Percentiles rank a stretch among this genome's conserved stretches.
Evolutionary conservation across 2,329 filamentous ascomycete genomes (phyloP).

Genomic region (Stenocarpella maydis): DNA sequence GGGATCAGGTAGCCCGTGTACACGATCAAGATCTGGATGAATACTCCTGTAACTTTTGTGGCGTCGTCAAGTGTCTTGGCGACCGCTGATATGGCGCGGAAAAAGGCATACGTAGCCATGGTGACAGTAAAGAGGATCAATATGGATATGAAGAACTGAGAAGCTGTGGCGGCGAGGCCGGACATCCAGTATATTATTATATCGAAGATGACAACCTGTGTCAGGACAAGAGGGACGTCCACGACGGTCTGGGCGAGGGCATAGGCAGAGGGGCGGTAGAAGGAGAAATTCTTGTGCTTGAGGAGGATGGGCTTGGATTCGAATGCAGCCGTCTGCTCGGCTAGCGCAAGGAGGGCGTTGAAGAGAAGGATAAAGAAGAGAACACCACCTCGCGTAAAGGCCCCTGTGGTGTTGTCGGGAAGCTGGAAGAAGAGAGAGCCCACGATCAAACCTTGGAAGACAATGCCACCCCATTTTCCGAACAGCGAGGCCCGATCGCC

Average conservation of each 20-base stretch:
- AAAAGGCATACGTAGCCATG: slow-evolving; percentile 49
- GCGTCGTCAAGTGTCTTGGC: slow-evolving; percentile 66
- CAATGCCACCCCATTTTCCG: slow-evolving; percentile 50
- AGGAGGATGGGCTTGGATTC: slow-evolving; percentile 64
- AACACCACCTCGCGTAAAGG: slow-evolving; percentile 71
- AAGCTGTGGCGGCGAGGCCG: slow-evolving; percentile 59
- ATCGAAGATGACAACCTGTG: slow-evolving; percentile 66
- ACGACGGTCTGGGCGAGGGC: slow-evolving; percentile 64
- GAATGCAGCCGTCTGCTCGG: slow-evolving; percentile 72
- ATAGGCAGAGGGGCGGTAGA: slow-evolving; percentile 66
- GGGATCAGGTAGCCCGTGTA: slow-evolving; percentile 72
- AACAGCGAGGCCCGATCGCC: slow-evolving; percentile 45
- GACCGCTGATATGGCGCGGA: slow-evolving; percentile 62
- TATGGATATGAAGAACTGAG: slow-evolving; percentile 64
- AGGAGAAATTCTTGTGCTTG: slow-evolving; percentile 66
- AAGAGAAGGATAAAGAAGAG: slow-evolving; percentile 71
- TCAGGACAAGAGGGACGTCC: slow-evolving; percentile 63
- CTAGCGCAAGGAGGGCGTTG: slow-evolving; percentile 69
- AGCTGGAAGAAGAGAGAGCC: slow-evolving; percentile 75
- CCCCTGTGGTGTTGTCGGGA: slow-evolving; percentile 61
- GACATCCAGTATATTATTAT: slow-evolving; percentile 72
- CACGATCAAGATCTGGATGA: slow-evolving; percentile 54
- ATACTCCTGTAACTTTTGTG: slow-evolving; percentile 62
- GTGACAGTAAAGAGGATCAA: slow-evolving; percentile 59
- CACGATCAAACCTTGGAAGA: slow-evolving; percentile 67